Base-by-base conservation (phyloP, 306 rosid species). In the Echinosophora koreensis region DNA sequence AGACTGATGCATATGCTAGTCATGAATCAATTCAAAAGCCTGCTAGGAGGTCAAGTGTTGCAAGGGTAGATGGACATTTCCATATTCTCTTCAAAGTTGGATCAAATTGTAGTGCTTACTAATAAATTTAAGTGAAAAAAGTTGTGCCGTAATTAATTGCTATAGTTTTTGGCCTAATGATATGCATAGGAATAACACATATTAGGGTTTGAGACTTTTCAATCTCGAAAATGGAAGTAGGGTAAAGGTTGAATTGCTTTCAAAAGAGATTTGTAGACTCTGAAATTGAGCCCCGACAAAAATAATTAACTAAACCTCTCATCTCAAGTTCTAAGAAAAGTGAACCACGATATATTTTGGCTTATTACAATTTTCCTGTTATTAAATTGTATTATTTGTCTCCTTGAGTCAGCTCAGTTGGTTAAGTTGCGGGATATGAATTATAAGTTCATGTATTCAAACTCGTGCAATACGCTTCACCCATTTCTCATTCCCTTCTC, bases 11-110 rank as follows among this genome's bases (percentile, higher is more conserved):
- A 57, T 55, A 3, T 3, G 27, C 56, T 76, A 52, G 12, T 76
- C 54, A 71, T 70, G 59, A 69, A 69, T 69, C 28, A 76, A 16
- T 69, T 82, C 10, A 54, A 50, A 30, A 46, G 57, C 69, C 32
- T 76, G 49, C 69, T 69, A 10, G 17, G 6, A n/a, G 22, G 47
- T 32, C 16, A 38, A 49, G 46, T 55, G 68, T 54, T 66, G 58
- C 28, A 8, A 30, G 39, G 56, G 57, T n/a, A 50, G 39, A 62
- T 69, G 71, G 18, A 69, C 64, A 47, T 56, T 46, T 51, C 8
- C 57, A 41, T 30, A 30, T 0, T 22, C 22, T 22, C 1, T 22
- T 22, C 0, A 22, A 22, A 22, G 22, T 22, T 22, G 22, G 22
- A 22, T 22, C 22, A 22, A 22, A 22, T 22, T 22, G 22, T 22